These are phyloP conservation scores for Thelonectria blattea DNA, from an alignment of 2,329 filamentous ascomycete species.

Conservation along the genomic window DNA sequence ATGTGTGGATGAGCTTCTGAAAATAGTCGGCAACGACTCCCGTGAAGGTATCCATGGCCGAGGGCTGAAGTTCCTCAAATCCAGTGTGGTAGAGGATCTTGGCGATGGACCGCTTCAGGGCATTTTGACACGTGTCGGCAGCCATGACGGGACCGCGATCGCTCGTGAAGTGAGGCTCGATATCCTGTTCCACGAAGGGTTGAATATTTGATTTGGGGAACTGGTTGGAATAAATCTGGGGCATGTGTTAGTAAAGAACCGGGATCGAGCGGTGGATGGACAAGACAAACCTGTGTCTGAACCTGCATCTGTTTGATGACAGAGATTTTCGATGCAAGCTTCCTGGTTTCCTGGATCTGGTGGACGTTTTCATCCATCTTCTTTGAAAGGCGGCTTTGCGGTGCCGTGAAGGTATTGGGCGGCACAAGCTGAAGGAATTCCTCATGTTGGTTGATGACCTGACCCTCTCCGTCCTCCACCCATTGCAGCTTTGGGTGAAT, in stretches of 20 bases:
- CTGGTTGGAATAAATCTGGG: constrained; percentile 92
- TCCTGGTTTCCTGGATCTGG: constrained; percentile 96
- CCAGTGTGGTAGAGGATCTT: constrained; percentile 96
- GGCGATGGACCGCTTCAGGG: constrained; percentile 86
- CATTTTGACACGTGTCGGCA: constrained; percentile 78
- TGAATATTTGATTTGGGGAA: constrained; percentile 95
- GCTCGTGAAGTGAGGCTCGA: constrained; percentile 86
- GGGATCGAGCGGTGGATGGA: background rate
- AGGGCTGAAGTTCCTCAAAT: constrained; percentile 96
- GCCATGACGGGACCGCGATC: constrained; percentile 90
- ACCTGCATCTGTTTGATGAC: constrained; percentile 99
- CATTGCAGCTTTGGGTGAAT: constrained; percentile 79
- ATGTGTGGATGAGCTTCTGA: constrained; percentile 77
- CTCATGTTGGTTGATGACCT: constrained; percentile 86
- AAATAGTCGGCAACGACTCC: constrained; percentile 92
- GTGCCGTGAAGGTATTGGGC: constrained; percentile 75
- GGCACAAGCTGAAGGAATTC: constrained; percentile 83
- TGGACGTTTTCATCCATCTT: constrained; percentile 90
- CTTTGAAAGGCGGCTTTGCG: constrained; percentile 73
- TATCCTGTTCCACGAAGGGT: constrained; percentile 85
- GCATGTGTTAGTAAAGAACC: constrained; percentile 16
- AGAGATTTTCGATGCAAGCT: constrained; percentile 93
- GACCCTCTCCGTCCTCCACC: constrained; percentile 87
- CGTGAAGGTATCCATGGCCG: constrained; percentile 87
- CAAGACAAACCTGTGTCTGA: constrained; percentile 78